Evolutionary conservation across 2,329 filamentous ascomycete genomes (phyloP), one percentile per base, ranked within the genome.

Genomic region (Calonectria henricotiae): DNA sequence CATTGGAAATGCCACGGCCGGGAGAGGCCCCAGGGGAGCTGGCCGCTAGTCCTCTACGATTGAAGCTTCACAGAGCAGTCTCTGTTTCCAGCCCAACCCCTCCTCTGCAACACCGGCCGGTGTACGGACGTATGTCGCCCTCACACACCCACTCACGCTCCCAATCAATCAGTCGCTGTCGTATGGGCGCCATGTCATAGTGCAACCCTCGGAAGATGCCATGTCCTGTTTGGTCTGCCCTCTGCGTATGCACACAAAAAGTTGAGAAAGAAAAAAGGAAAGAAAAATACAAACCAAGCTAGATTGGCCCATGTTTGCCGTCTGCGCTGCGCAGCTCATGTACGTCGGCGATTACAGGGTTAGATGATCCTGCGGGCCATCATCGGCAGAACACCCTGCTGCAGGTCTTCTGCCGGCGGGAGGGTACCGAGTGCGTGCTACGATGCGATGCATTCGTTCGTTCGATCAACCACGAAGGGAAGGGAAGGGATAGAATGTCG

Each of bases 361-460:
- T 62, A 23, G 25, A 39, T 55, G 35, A 11, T 51, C 8, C 32
- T 46, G 37, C 39, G 44, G 54, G 44, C 13, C 55, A 61, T 67
- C 55, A 39, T 67, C 64, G 39, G 60, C 61, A 64, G 51, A 46
- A 51, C 55, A 49, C 64, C 54, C 43, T 67, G 64, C 64, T 67
- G 64, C 64, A 61, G 43, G 54, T 30, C 32, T 32, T 66, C 64
- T 60, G 54, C 35, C 64, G 64, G 64, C 39, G 54, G 51, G 51
- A 25, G 51, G 54, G 43, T 58, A 60, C 63, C 51, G 27, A 27
- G 51, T 44, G 39, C 37, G 39, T 66, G 63, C 30, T 35, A 65
- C 63, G 63, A 65, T 58, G 49, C 17, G 49, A 54, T 58, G 51
- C 37, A 58, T 58, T 37, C 51, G 37, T 58, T 58, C 51, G 35